phyloP scores from a whole-genome alignment of 257 asterid genomes.

The Fraxinus excelsior region DNA sequence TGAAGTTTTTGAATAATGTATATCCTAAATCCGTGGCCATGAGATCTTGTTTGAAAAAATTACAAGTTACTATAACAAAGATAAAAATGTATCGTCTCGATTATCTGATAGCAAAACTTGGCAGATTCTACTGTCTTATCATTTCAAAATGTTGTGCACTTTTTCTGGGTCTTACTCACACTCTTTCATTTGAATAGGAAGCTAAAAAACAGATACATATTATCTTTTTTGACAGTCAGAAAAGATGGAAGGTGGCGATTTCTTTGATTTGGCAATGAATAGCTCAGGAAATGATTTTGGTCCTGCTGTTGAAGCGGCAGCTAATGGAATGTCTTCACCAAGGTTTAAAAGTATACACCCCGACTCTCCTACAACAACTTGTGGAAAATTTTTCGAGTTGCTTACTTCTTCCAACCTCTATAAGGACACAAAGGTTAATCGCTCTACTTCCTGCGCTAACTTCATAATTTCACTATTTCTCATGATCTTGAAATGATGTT shows the following conservation, averaged over 20 bases:
- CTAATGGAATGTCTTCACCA: conserved; percentile 81
- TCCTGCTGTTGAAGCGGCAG: conserved; percentile 86
- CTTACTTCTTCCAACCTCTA: conserved; percentile 85
- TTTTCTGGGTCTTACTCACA: background rate
- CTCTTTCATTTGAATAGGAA: background rate
- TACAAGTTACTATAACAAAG: background rate
- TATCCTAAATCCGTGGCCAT: background rate
- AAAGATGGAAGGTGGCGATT: conserved; percentile 60
- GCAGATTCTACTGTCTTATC: background rate
- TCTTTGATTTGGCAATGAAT: conserved; percentile 39
- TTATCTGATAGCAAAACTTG: background rate
- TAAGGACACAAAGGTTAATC: conserved; percentile 79
- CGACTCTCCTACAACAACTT: conserved; percentile 82
- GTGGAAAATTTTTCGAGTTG: conserved; percentile 79
- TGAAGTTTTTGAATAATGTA: background rate
- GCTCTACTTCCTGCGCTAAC: background rate
- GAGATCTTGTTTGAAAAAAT: background rate
- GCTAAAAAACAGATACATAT: background rate
- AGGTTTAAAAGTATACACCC: conserved; percentile 84
- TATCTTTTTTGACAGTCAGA: conserved; percentile 63
- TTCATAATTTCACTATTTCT: background rate
- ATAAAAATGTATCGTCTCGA: background rate
- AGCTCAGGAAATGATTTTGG: conserved; percentile 43
- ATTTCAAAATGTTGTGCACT: background rate
- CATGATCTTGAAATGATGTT: background rate